Percentiles rank a stretch among this genome's conserved stretches.
phyloP scores from a whole-genome alignment of 176 grass and related monocot species.

The Metroxylon sagu region DNA sequence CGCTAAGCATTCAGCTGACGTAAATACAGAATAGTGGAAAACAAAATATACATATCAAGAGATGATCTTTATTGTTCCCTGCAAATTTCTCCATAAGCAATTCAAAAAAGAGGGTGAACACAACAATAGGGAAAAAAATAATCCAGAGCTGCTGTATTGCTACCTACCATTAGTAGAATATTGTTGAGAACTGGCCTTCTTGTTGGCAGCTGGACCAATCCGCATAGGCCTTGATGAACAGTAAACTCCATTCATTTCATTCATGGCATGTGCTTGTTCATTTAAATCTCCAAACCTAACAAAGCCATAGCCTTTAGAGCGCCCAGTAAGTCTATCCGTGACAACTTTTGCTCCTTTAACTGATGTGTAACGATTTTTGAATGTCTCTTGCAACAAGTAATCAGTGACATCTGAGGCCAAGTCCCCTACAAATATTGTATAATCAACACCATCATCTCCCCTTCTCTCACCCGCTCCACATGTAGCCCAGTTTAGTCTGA shows the following conservation, averaged over 20 bases:
- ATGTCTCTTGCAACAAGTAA: constrained; percentile 57
- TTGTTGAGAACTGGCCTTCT: constrained; percentile 58
- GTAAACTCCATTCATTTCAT: constrained; percentile 69
- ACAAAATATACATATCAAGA: constrained; percentile 16
- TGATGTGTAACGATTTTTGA: constrained; percentile 57
- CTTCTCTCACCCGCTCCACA: constrained; percentile 53
- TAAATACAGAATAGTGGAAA: neutral
- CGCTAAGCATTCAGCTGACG: constrained; percentile 12
- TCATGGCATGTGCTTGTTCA: constrained; percentile 78
- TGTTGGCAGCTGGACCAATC: constrained; percentile 69
- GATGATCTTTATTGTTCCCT: constrained; percentile 10
- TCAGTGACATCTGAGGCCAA: constrained; percentile 82
- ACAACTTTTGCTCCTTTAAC: constrained; percentile 88
- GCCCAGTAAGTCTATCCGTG: constrained; percentile 54
- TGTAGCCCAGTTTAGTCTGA: constrained; percentile 84
- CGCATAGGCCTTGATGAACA: constrained; percentile 79
- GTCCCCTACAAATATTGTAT: constrained; percentile 90
- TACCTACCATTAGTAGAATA: constrained; percentile 38
- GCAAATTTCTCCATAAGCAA: neutral
- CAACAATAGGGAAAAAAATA: constrained; percentile 6
- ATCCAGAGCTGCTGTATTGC: neutral
- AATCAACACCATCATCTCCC: constrained; percentile 47
- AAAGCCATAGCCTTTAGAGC: constrained; percentile 83
- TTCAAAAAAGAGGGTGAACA: too few relatives aligned
- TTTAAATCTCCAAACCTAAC: constrained; percentile 64